These are phyloP conservation scores for Rhytidiadelphus loreus DNA, from an alignment of 225 moss, liverwort and hornwort genomes.

Conservation along the genomic window DNA sequence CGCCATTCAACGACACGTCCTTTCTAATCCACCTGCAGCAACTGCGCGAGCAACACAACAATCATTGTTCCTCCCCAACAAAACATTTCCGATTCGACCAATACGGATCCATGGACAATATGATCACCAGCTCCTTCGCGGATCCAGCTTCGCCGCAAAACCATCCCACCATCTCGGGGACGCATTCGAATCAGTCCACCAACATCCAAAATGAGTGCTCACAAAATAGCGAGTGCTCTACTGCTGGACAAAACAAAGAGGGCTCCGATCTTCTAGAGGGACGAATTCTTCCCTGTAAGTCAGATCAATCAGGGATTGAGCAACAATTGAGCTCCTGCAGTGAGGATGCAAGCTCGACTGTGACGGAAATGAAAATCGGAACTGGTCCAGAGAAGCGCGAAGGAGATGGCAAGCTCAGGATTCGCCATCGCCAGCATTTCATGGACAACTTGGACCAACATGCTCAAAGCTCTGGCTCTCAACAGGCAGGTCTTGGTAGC, in stretches of 20 bases:
- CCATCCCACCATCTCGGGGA: background rate
- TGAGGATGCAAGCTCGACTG: background rate
- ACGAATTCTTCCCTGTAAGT: background rate
- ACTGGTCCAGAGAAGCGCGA: background rate
- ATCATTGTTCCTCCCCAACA: background rate
- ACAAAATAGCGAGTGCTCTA: background rate
- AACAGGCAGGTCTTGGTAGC: too few species aligned
- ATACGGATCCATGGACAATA: conserved; percentile 23
- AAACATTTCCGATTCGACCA: background rate
- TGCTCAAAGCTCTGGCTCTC: background rate
- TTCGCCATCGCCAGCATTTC: background rate
- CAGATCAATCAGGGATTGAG: background rate
- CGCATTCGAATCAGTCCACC: background rate
- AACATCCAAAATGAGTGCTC: background rate
- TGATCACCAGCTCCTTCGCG: conserved; percentile 2
- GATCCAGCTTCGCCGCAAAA: background rate
- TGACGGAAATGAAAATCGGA: background rate
- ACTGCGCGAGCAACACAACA: background rate
- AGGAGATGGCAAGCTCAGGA: background rate
- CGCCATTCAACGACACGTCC: conserved; percentile 37
- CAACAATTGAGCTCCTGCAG: background rate
- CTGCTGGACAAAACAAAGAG: background rate
- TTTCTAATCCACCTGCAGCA: conserved; percentile 25
- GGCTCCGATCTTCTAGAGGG: background rate
- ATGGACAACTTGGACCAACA: background rate